phyloP scores from a whole-genome alignment of 2,329 filamentous ascomycete genomes.

The Bimuria novae-zelandiae region DNA sequence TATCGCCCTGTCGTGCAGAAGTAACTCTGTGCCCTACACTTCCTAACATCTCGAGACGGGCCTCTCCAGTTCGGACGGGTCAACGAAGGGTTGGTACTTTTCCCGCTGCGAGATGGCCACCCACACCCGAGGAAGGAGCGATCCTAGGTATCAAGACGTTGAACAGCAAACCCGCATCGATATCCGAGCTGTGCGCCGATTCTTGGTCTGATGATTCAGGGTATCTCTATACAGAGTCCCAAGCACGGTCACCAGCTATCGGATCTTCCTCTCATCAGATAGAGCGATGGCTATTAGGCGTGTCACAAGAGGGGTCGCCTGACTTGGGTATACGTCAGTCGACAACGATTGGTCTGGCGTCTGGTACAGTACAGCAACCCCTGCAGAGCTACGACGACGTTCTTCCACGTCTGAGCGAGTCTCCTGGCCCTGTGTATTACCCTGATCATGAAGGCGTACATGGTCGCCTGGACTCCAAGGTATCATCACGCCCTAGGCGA shows the following conservation, averaged over 20 bases:
- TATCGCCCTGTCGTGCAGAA: not conserved
- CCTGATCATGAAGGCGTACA: too few species aligned
- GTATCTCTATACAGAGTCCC: constrained; percentile 20
- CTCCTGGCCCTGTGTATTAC: too few species aligned
- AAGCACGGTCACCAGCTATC: not conserved
- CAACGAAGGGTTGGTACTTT: not conserved
- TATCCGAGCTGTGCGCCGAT: constrained; percentile 16
- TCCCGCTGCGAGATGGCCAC: not conserved
- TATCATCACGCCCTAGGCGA: too few species aligned
- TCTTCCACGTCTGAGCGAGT: too few species aligned
- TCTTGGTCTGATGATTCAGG: constrained; percentile 37
- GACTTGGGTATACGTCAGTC: not conserved
- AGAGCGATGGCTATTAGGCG: not conserved
- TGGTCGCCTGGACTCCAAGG: too few species aligned
- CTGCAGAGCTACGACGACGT: not conserved
- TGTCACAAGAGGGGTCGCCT: not conserved
- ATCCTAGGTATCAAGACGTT: constrained; percentile 4
- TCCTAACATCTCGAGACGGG: constrained; percentile 27
- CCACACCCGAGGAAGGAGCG: not conserved
- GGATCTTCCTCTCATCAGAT: constrained; percentile 16
- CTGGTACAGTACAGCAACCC: not conserved
- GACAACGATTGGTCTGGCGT: not conserved
- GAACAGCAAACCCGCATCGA: not conserved
- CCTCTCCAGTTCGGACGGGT: constrained; percentile 5
- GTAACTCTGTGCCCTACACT: constrained; percentile 27